Evolutionary conservation across 2,329 filamentous ascomycete species (phyloP).

Genomic region (Pseudohalonectria lignicola): DNA sequence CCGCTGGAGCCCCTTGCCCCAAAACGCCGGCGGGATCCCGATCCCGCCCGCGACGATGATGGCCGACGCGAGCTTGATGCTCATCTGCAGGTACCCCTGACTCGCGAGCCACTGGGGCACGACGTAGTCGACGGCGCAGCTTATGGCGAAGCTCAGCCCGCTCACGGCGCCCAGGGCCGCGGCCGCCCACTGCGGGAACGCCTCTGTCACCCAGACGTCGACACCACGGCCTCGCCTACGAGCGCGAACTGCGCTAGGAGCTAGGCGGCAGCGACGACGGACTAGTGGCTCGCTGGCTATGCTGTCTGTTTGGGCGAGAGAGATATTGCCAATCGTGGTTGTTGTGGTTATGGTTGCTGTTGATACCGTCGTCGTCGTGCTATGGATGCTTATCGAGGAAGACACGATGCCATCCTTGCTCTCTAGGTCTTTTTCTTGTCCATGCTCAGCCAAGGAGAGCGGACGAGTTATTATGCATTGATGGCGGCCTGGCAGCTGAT

Average conservation of each 20-base stretch:
- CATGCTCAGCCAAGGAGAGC: too few species aligned
- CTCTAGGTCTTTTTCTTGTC: too few species aligned
- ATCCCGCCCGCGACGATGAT: slow-evolving; percentile 9
- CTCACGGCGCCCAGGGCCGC: slow-evolving; percentile 10
- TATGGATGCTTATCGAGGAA: too few species aligned
- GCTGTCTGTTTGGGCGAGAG: too few species aligned
- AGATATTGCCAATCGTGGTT: too few species aligned
- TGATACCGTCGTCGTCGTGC: too few species aligned
- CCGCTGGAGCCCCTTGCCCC: slow-evolving; percentile 14
- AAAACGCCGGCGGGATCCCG: slow-evolving; percentile 14
- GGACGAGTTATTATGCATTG: too few species aligned
- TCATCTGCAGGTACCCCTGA: slow-evolving; percentile 5
- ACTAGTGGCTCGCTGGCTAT: too few species aligned
- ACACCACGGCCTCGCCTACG: slow-evolving; percentile 10
- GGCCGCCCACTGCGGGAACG: slow-evolving; percentile 14
- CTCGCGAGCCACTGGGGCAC: slow-evolving; percentile 6
- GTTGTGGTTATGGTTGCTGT: too few species aligned
- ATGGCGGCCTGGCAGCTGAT: slow-evolving; percentile 12
- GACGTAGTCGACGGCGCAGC: slow-evolving; percentile 7
- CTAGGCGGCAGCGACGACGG: neutral
- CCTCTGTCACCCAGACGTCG: slow-evolving; percentile 15
- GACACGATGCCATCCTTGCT: too few species aligned
- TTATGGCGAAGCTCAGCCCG: slow-evolving; percentile 8
- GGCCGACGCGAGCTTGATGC: slow-evolving; percentile 7
- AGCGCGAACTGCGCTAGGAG: slow-evolving; percentile 10